Base-by-base conservation (phyloP, 2,329 filamentous ascomycete species). In the Microdochium trichocladiopsis region DNA sequence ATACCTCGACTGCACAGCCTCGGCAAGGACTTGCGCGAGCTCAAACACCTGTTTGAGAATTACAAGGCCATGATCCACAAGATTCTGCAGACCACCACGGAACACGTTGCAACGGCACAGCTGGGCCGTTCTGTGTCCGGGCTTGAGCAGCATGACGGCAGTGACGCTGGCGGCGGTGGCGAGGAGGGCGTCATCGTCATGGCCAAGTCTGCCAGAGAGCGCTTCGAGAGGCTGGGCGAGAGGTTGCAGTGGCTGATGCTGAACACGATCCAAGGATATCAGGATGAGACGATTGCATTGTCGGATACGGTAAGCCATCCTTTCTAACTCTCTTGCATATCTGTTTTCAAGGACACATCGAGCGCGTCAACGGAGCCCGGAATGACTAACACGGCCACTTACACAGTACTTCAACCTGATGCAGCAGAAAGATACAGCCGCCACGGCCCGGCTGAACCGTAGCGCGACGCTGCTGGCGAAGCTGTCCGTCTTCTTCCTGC, bases 401-500 rank as follows among this genome's bases (percentile, higher is more conserved):
- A n/a, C 36, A 24, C 53, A 88, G 84, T 90, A 90, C 65, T 90
- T 90, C 74, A 89, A 87, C 65, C 76, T 91, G 57, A 88, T 87
- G 53, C 82, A 86, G 18, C 82, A 90, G 61, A 89, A 87, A 63
- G 86, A 90, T 65, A 88, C 86, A 0, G 79, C 83, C 57, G 81
- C 83, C 3, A 87, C 89, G 11, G 86, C 88, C 54, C 78, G 84
- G 21, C 75, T 91, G 21, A 90, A 86, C 0, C 75, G 86, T 53
- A 84, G 86, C 56, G 88, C 87, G 3, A 82, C 89, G 4, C 71
- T 91, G 4, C 74, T 91, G 11, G 86, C 86, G 48, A 90, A 91
- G 64, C 80, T 87, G 5, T 88, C 84, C 12, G 87, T 90, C 41
- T 73, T 90, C 50, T 91, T 91, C 69, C 74, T 90, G 52, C 87